A percentile compares a stretch with the other conserved stretches of the same genome.
phyloP scores from a whole-genome alignment of 108 stramenopile species.

The Nitzschia sp. region DNA sequence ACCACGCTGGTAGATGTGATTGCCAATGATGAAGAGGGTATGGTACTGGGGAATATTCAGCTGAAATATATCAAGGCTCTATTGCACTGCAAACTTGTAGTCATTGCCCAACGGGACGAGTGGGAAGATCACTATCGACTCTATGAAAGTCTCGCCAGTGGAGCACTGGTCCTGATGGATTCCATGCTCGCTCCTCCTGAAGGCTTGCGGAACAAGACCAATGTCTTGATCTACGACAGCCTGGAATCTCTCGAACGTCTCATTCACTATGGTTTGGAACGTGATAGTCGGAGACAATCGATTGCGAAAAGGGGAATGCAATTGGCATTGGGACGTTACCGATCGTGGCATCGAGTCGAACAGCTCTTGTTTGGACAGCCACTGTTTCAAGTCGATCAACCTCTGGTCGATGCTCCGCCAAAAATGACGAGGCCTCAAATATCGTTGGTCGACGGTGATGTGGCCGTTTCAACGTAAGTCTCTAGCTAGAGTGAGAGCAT shows the following conservation, averaged over 20 bases:
- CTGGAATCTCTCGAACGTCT: slow-evolving; percentile 24
- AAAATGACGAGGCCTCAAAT: slow-evolving; percentile 9
- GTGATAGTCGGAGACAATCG: slow-evolving; percentile 26
- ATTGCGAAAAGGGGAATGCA: slow-evolving; percentile 41
- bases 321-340: slow-evolving; percentile 43
- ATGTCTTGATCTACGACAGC: slow-evolving; percentile 48
- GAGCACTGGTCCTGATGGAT: slow-evolving; percentile 67
- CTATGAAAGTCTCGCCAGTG: slow-evolving; percentile 57
- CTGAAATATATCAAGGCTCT: slow-evolving; percentile 25
- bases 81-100: slow-evolving; percentile 56
- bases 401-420: slow-evolving; percentile 22
- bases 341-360: slow-evolving; percentile 51
- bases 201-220: slow-evolving; percentile 34
- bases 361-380: slow-evolving; percentile 37
- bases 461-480: background rate
- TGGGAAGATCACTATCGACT: slow-evolving; percentile 73
- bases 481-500: too few species aligned
- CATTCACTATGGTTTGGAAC: slow-evolving; percentile 41
- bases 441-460: background rate
- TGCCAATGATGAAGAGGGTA: slow-evolving; percentile 19
- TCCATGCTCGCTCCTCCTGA: slow-evolving; percentile 43
- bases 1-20: slow-evolving; percentile 10
- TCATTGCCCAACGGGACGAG: slow-evolving; percentile 61
- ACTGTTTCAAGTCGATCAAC: slow-evolving; percentile 17
- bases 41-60: slow-evolving; percentile 21